phyloP scores from a whole-genome alignment of 495 filamentous ascomycete genomes.

The Immersiella caudata region DNA sequence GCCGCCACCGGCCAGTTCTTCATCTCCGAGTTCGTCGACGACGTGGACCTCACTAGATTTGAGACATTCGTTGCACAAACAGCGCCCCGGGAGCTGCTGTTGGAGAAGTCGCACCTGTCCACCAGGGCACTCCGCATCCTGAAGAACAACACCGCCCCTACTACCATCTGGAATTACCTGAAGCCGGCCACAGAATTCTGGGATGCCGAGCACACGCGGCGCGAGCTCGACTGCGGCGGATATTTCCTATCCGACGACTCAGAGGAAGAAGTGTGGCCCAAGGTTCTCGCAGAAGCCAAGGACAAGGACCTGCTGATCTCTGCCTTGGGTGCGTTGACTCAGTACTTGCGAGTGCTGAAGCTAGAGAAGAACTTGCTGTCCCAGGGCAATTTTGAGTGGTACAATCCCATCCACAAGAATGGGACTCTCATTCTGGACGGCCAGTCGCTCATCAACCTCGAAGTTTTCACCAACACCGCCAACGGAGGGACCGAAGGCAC shows the following conservation, averaged over 20 bases:
- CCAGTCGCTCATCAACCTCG: conserved; percentile 95
- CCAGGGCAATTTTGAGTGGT: conserved; percentile 87
- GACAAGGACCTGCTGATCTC: conserved; percentile 88
- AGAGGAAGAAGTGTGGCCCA: conserved; percentile 73
- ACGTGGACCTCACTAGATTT: conserved; percentile 93
- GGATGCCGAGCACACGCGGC: conserved; percentile 77
- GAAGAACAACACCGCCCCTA: conserved; percentile 92
- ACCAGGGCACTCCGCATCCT: conserved; percentile 87
- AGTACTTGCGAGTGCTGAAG: conserved; percentile 86
- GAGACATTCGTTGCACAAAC: conserved; percentile 97
- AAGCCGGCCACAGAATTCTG: conserved; percentile 92
- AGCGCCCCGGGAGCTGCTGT: conserved; percentile 81
- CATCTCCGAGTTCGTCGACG: conserved; percentile 87
- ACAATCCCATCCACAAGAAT: conserved; percentile 91
- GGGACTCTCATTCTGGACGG: conserved; percentile 93
- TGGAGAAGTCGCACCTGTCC: conserved; percentile 87
- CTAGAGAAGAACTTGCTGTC: conserved; percentile 86
- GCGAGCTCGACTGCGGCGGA: conserved; percentile 77
- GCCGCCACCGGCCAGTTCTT: conserved; percentile 96
- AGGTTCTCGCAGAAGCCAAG: conserved; percentile 68
- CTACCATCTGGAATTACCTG: conserved; percentile 92
- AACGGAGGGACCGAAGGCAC: conserved; percentile 86
- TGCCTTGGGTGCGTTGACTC: conserved; percentile 84
- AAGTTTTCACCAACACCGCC: conserved; percentile 92
- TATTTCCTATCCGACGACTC: conserved; percentile 75